phyloP scores from a whole-genome alignment of 306 rosid species.

The Castanea crenata region DNA sequence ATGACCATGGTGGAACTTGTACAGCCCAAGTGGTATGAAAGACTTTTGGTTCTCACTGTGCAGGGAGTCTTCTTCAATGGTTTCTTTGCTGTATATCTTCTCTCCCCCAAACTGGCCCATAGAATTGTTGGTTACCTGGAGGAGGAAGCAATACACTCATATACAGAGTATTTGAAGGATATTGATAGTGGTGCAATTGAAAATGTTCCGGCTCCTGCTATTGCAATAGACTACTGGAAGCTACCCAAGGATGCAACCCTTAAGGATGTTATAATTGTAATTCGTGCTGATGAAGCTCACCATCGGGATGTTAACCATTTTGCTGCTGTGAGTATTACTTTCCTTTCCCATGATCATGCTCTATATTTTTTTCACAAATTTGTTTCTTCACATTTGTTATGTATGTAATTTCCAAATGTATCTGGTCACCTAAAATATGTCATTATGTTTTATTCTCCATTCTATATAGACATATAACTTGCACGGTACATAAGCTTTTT shows the following conservation, averaged over 20 bases:
- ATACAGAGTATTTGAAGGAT: constrained; percentile 56
- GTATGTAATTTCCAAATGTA: neutral
- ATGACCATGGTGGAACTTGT: constrained; percentile 84
- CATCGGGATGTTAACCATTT: constrained; percentile 80
- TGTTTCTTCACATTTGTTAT: neutral
- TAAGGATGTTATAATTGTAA: constrained; percentile 63
- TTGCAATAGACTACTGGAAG: constrained; percentile 83
- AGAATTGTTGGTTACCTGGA: constrained; percentile 76
- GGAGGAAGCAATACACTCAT: constrained; percentile 71
- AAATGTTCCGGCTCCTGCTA: constrained; percentile 73
- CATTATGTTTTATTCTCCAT: constrained; percentile 7
- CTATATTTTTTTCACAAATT: neutral
- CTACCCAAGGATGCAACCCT: constrained; percentile 67
- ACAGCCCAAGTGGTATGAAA: constrained; percentile 71
- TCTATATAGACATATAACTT: neutral
- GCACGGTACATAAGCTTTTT: neutral
- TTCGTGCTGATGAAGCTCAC: constrained; percentile 90
- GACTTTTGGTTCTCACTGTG: constrained; percentile 58
- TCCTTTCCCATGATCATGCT: neutral
- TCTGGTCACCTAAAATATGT: neutral
- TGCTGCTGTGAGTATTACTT: constrained; percentile 59
- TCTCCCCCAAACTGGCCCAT: constrained; percentile 67
- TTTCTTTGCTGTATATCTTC: constrained; percentile 52
- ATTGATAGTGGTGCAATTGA: constrained; percentile 58
- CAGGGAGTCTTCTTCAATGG: constrained; percentile 85